Evolutionary conservation across 306 rosid species (phyloP), one percentile per base, ranked within the genome.

Genomic region (Canavalia ensiformis): DNA sequence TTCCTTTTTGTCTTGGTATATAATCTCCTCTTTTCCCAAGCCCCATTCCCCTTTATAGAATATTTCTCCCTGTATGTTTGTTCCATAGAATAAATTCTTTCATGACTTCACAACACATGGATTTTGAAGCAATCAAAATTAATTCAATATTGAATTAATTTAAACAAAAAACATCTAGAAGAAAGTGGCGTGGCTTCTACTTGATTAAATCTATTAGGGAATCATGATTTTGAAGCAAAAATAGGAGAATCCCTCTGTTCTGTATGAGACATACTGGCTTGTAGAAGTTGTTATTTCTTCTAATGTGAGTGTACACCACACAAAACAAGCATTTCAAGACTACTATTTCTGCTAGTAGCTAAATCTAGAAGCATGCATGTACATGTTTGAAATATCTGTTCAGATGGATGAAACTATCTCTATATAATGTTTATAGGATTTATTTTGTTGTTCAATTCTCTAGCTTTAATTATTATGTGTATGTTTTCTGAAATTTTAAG

Each of bases 401-500:
- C 56, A 66, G 25, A 47, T 66, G 59, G 46, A 84, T 31, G 51
- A 74, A 74, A 66, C 52, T 13, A 46, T 58, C 30, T 68, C 18
- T 51, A 8, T 52, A 78, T 41, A 31, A 41, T 59, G 18, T 45
- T 41, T 44, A 11, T 28, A 60, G 12, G 7, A 63, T 70, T 62
- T 81, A 35, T 34, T 69, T 11, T 67, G 49, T 49, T 8, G 42
- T 58, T 68, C 68, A 39, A 31, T 64, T 80, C 72, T 60, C 12
- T 6, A 46, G 45, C 6, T 47, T 25, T 41, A 8, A 60, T 44
- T 39, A 46, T 35, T 8, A 8, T 75, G 30, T 45, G 46, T 57
- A 41, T 51, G 65, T n/a, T 82, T 46, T 87, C 60, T 82, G 47
- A 78, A 78, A 47, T 39, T 49, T 65, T 62, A 50, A 56, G 13